phyloP scores from a whole-genome alignment of 371 early-diverging fungal genomes.

The Nosema granulosis region DNA sequence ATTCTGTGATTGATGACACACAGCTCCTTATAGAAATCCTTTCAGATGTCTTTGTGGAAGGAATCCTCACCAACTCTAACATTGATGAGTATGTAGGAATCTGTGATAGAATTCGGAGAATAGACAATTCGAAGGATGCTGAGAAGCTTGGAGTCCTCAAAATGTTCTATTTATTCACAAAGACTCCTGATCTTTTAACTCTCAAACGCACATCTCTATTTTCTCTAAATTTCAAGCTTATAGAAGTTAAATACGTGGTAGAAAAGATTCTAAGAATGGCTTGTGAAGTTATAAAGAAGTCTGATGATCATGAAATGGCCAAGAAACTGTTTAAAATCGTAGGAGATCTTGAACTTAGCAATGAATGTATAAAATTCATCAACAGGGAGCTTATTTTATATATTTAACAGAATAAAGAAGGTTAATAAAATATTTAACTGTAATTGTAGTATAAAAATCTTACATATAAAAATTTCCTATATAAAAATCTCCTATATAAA shows the following conservation, averaged over 20 bases:
- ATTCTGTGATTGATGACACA: constrained; percentile 44
- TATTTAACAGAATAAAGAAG: constrained; percentile 32
- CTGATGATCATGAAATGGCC: constrained; percentile 46
- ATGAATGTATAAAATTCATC: constrained; percentile 33
- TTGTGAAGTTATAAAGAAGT: constrained; percentile 40
- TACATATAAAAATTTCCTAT: no score
- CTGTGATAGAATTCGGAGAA: constrained; percentile 22
- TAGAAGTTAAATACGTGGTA: constrained; percentile 34
- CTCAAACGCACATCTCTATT: constrained; percentile 39
- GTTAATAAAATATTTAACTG: neutral
- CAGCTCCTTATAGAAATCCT: constrained; percentile 36
- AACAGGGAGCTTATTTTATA: constrained; percentile 50
- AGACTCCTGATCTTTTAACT: constrained; percentile 17
- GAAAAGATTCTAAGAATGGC: constrained; percentile 50
- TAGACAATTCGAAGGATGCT: constrained; percentile 13
- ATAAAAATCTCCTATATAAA: no score
- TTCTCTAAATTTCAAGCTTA: constrained; percentile 16
- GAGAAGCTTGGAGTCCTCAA: constrained; percentile 25
- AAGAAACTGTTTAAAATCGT: constrained; percentile 48
- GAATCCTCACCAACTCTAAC: constrained; percentile 41
- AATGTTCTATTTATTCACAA: constrained; percentile 47
- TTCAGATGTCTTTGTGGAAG: constrained; percentile 43
- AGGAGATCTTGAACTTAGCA: constrained; percentile 49
- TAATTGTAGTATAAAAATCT: no score
- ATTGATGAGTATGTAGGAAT: constrained; percentile 41